Conservation (phyloP, 257 asterid genomes). For the Plectranthus barbatus region DNA sequence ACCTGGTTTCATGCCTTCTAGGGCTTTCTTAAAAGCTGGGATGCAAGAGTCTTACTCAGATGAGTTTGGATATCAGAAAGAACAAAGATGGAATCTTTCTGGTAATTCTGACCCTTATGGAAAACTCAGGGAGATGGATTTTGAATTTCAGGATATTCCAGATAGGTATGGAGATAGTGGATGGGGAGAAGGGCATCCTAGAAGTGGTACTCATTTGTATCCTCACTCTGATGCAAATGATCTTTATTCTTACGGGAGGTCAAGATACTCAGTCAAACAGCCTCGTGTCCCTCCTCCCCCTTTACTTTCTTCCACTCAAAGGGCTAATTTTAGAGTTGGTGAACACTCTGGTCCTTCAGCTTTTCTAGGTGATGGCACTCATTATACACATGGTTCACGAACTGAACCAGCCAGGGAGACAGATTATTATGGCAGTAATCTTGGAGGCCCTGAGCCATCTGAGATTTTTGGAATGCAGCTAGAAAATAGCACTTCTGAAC, state of each 20-base stretch:
- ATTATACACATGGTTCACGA: slow-evolving; percentile 29
- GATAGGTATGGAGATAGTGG: slow-evolving; percentile 59
- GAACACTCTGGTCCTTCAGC: slow-evolving; percentile 41
- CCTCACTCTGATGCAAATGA: slow-evolving; percentile 57
- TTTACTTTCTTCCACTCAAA: slow-evolving; percentile 48
- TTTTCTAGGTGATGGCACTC: slow-evolving; percentile 34
- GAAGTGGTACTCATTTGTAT: slow-evolving; percentile 39
- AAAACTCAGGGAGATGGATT: slow-evolving; percentile 49
- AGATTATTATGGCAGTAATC: slow-evolving; percentile 44
- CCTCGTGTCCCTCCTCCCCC: slow-evolving; percentile 97
- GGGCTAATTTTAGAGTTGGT: slow-evolving; percentile 38
- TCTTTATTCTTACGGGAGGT: slow-evolving; percentile 61
- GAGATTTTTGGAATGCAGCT: slow-evolving; percentile 31
- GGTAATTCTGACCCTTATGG: slow-evolving; percentile 49
- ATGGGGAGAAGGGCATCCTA: slow-evolving; percentile 54
- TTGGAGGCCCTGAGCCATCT: slow-evolving; percentile 41
- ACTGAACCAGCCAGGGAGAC: slow-evolving; percentile 37
- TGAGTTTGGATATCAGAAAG: slow-evolving; percentile 61
- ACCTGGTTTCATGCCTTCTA: slow-evolving; percentile 47
- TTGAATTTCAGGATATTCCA: slow-evolving; percentile 46
- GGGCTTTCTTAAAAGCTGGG: slow-evolving; percentile 38
- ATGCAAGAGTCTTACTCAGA: slow-evolving; percentile 47
- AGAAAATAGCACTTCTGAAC: slow-evolving; percentile 36
- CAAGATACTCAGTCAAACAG: slow-evolving; percentile 83
- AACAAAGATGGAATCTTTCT: slow-evolving; percentile 59